Evolutionary conservation across 306 rosid genomes (phyloP).

Genomic region (Acacia crassicarpa): DNA sequence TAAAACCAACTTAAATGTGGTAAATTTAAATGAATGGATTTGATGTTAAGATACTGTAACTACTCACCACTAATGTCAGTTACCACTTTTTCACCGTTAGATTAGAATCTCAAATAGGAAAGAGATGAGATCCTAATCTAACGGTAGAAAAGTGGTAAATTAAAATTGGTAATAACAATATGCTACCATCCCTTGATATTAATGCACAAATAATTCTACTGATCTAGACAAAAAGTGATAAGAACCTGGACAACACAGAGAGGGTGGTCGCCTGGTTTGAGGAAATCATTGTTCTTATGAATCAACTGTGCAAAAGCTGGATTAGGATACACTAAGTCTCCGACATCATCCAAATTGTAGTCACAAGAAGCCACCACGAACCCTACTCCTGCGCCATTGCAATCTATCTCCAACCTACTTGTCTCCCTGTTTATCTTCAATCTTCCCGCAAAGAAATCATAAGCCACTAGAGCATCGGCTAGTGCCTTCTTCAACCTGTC

Average conservation of each 20-base stretch:
- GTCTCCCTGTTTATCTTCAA: slow-evolving; percentile 42
- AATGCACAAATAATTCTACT: background rate
- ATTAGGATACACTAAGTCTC: slow-evolving; percentile 71
- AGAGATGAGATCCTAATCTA: too few species aligned
- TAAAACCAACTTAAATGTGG: background rate
- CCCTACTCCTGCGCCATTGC: slow-evolving; percentile 60
- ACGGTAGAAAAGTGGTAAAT: too few species aligned
- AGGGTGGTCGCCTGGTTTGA: slow-evolving; percentile 49
- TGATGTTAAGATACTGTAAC: too few species aligned
- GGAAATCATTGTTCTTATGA: slow-evolving; percentile 43
- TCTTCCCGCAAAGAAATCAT: slow-evolving; percentile 68
- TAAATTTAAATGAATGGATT: background rate
- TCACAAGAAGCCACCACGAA: slow-evolving; percentile 21
- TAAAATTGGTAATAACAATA: too few species aligned
- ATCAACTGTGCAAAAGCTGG: slow-evolving; percentile 62
- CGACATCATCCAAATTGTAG: slow-evolving; percentile 44
- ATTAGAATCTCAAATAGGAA: too few species aligned
- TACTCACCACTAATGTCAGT: too few species aligned
- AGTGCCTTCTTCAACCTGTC: slow-evolving; percentile 49
- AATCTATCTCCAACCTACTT: slow-evolving; percentile 57
- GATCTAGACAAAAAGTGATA: background rate
- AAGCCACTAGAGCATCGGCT: slow-evolving; percentile 43
- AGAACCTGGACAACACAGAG: slow-evolving; percentile 65
- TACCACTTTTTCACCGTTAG: too few species aligned
- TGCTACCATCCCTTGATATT: too few species aligned